Percentiles rank a stretch among this genome's conserved stretches.
Conservation (phyloP, 2,329 filamentous ascomycete genomes). For the Rachicladosporium sp. region DNA sequence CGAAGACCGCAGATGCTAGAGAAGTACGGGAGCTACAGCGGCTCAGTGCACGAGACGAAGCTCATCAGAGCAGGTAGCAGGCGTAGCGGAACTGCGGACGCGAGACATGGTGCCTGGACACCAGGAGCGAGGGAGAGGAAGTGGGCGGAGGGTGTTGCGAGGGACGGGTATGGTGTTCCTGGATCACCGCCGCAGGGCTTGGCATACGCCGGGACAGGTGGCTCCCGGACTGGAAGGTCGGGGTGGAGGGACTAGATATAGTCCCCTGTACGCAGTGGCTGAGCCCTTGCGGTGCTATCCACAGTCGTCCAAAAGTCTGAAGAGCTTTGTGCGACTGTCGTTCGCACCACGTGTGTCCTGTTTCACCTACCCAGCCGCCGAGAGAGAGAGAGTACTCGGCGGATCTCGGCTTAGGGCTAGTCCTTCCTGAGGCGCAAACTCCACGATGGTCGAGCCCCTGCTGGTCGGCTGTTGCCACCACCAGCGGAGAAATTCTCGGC, state of each 20-base stretch:
- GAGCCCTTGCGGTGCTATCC: too few relatives aligned
- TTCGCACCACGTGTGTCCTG: too few relatives aligned
- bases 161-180: slow-evolving; percentile 3
- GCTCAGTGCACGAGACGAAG: slow-evolving; percentile 1
- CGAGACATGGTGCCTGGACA: background rate
- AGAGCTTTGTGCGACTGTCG: too few relatives aligned
- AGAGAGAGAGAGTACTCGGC: too few relatives aligned
- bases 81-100: background rate
- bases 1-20: slow-evolving; percentile 1
- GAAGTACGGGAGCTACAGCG: background rate
- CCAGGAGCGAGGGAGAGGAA: slow-evolving; percentile 2
- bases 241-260: background rate
- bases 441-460: too few relatives aligned
- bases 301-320: too few relatives aligned
- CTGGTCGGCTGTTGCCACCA: too few relatives aligned
- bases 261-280: too few relatives aligned
- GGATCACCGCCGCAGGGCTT: background rate
- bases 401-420: too few relatives aligned
- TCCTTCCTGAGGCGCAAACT: too few relatives aligned
- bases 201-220: slow-evolving; percentile 1
- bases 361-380: too few relatives aligned
- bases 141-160: slow-evolving; percentile 4
- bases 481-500: too few relatives aligned
- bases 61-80: background rate
- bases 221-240: background rate